phyloP scores from a whole-genome alignment of 805 yeast species.

The Zygosaccharomyces rouxii region DNA sequence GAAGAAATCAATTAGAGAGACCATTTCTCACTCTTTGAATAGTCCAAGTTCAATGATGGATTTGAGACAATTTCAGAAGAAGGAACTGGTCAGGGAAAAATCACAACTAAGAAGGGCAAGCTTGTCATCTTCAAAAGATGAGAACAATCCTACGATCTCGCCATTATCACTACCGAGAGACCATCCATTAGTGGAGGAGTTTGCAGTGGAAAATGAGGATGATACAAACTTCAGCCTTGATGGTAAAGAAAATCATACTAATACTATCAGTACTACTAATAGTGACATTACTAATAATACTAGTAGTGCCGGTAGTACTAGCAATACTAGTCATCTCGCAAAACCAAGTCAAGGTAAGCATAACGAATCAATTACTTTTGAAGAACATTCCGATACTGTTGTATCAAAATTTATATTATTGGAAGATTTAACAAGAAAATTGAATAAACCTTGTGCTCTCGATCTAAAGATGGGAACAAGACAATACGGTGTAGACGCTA shows the following conservation, averaged over 20 bases:
- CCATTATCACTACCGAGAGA: slow-evolving; percentile 13
- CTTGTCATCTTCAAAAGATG: slow-evolving; percentile 1
- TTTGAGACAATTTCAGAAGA: slow-evolving; percentile 29
- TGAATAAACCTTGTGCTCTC: slow-evolving; percentile 82
- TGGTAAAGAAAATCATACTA: background rate
- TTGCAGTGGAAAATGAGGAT: slow-evolving; percentile 19
- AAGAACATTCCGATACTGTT: slow-evolving; percentile 29
- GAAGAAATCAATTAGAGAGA: slow-evolving; percentile 22
- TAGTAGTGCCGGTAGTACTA: background rate
- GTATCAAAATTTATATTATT: slow-evolving; percentile 66
- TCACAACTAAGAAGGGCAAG: slow-evolving; percentile 12
- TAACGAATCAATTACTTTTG: slow-evolving; percentile 24
- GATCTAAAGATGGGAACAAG: slow-evolving; percentile 98
- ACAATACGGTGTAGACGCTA: slow-evolving; percentile 95
- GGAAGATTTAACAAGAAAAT: slow-evolving; percentile 84
- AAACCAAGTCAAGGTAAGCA: slow-evolving; percentile 4
- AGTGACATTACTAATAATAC: background rate
- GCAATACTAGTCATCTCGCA: background rate
- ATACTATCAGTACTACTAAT: background rate
- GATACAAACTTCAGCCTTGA: slow-evolving; percentile 4
- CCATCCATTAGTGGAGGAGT: slow-evolving; percentile 16
- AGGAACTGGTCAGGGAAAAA: slow-evolving; percentile 25
- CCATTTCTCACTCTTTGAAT: slow-evolving; percentile 28
- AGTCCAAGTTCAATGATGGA: slow-evolving; percentile 32
- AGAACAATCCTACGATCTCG: slow-evolving; percentile 7